Evolutionary conservation across 352 stramenopile genomes (phyloP).

Genomic region (Pythium scleroteichum): DNA sequence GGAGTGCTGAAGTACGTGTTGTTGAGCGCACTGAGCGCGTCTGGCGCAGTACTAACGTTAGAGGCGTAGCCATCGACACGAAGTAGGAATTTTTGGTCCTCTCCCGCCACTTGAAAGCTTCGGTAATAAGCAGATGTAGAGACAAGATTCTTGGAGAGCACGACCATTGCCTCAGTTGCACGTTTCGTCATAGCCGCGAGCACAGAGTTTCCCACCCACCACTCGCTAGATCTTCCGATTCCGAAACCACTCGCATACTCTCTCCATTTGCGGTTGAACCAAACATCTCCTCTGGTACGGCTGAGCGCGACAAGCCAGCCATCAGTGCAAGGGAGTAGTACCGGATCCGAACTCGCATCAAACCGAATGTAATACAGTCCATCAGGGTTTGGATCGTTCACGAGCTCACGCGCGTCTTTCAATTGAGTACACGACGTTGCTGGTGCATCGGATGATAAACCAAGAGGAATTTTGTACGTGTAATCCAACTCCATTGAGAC

Average conservation of each 20-base stretch:
- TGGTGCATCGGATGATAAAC: constrained; percentile 44
- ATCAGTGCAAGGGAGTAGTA: constrained; percentile 47
- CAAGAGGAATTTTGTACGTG: constrained; percentile 48
- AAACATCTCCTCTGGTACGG: constrained; percentile 44
- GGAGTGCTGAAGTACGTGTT: constrained; percentile 64
- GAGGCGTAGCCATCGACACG: constrained; percentile 39
- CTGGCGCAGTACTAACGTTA: constrained; percentile 36
- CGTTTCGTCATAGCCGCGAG: constrained; percentile 39
- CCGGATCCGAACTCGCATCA: constrained; percentile 26
- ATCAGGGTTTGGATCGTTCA: constrained; percentile 53
- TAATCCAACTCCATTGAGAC: constrained; percentile 64
- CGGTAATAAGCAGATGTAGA: constrained; percentile 45
- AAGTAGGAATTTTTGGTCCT: constrained; percentile 51
- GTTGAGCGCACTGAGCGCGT: constrained; percentile 45
- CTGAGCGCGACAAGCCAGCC: constrained; percentile 61
- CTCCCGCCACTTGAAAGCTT: constrained; percentile 44
- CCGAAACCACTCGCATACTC: constrained; percentile 64
- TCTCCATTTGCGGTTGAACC: constrained; percentile 63
- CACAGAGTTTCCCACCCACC: constrained; percentile 60
- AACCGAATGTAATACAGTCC: constrained; percentile 55
- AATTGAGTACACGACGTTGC: constrained; percentile 55
- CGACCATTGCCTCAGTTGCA: constrained; percentile 44
- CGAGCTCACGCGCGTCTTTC: constrained; percentile 36
- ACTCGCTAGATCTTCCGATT: constrained; percentile 43
- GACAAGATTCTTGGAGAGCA: constrained; percentile 50